Evolutionary conservation across 2,329 filamentous ascomycete genomes (phyloP).

Genomic region (Sarocladium strictum): DNA sequence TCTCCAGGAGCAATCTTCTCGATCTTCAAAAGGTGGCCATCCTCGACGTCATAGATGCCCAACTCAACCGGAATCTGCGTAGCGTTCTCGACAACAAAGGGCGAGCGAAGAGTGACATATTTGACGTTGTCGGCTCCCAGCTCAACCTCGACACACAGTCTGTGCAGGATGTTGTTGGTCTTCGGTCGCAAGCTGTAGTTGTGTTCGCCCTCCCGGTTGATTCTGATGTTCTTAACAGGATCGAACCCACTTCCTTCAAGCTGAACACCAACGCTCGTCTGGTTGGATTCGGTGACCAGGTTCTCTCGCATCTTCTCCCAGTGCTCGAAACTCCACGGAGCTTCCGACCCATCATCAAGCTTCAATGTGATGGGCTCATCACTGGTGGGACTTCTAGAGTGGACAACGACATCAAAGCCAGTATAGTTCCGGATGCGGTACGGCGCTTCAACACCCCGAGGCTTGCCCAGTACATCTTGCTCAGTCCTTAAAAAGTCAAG

Average conservation of each 20-base stretch:
- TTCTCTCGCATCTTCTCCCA: conserved; percentile 95
- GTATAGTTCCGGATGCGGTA: conserved; percentile 95
- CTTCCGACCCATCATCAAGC: conserved; percentile 82
- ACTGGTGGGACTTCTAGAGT: conserved; percentile 63
- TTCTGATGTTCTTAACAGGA: conserved; percentile 75
- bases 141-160: conserved; percentile 84
- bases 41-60: conserved; percentile 80
- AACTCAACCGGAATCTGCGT: conserved; percentile 95
- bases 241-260: conserved; percentile 95
- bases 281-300: conserved; percentile 74
- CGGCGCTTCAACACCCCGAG: conserved; percentile 82
- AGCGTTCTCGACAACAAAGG: conserved; percentile 87
- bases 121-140: conserved; percentile 95
- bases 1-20: conserved; percentile 96
- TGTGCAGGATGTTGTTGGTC: conserved; percentile 78
- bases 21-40: conserved; percentile 90
- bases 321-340: conserved; percentile 94
- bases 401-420: conserved; percentile 81
- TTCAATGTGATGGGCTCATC: conserved; percentile 68
- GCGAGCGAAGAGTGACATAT: conserved; percentile 92
- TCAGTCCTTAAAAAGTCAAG: conserved; percentile 86
- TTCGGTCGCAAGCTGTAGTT: conserved; percentile 85
- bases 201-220: conserved; percentile 91
- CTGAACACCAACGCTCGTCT: conserved; percentile 72
- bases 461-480: conserved; percentile 81